Evolutionary conservation across 345 rosid genomes (phyloP).

Genomic region (Excoecaria cochinchinensis): DNA sequence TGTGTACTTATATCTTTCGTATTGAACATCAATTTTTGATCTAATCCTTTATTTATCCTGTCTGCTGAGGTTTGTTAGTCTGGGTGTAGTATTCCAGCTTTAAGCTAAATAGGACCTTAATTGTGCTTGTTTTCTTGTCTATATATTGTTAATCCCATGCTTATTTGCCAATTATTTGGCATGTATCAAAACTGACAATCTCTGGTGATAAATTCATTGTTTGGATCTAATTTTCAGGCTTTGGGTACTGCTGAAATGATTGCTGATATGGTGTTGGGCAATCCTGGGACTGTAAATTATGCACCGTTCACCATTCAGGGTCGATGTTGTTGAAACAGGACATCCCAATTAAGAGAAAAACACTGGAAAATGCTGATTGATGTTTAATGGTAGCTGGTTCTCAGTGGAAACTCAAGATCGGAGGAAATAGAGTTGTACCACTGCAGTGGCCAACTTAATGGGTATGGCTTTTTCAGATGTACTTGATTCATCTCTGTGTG

Average conservation of each 20-base stretch:
- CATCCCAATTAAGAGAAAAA: conserved; percentile 2
- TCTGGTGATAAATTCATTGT: conserved; percentile 1
- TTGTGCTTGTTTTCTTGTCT: background rate
- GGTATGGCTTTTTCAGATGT: background rate
- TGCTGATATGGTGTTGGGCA: conserved; percentile 67
- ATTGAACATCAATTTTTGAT: background rate
- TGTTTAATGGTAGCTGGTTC: conserved; percentile 10
- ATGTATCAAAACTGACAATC: background rate
- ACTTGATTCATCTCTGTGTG: background rate
- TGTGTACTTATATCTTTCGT: background rate
- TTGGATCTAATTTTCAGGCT: conserved; percentile 54
- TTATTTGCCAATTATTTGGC: background rate
- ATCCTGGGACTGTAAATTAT: conserved; percentile 44
- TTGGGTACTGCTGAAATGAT: conserved; percentile 90
- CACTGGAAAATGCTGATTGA: conserved; percentile 1
- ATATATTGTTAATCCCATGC: background rate
- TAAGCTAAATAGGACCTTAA: background rate
- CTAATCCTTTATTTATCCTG: background rate
- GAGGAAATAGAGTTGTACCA: background rate
- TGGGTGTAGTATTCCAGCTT: background rate
- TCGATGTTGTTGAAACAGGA: conserved; percentile 33
- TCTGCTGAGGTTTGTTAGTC: background rate
- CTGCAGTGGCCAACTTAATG: background rate
- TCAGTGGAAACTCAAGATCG: conserved; percentile 7
- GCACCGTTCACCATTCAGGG: conserved; percentile 53